These are phyloP conservation scores for Saprolegnia diclina DNA, from an alignment of 352 stramenopile species.

Conservation along the genomic window DNA sequence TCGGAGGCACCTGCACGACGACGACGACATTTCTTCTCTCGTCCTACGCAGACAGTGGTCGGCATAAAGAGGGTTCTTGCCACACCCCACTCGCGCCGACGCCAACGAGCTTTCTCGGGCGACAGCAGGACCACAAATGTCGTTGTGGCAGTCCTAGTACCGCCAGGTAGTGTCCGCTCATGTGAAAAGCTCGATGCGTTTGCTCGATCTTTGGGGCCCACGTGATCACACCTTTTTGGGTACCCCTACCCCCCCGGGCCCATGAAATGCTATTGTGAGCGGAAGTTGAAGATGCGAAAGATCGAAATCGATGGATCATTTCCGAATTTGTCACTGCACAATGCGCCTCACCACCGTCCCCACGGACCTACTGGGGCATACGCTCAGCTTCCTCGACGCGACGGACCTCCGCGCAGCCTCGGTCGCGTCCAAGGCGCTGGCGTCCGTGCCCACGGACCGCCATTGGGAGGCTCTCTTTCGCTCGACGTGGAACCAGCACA, in stretches of 20 bases:
- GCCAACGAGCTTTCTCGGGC: too few species aligned
- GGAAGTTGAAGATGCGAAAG: neutral
- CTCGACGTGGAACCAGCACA: slow-evolving; percentile 2
- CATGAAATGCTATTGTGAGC: too few species aligned
- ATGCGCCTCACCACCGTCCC: neutral
- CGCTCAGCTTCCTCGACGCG: slow-evolving; percentile 9
- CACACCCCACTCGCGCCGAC: too few species aligned
- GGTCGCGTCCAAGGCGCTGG: slow-evolving; percentile 3
- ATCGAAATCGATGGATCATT: neutral
- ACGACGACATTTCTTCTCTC: neutral
- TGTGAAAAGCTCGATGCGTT: too few species aligned
- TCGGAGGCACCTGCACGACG: neutral
- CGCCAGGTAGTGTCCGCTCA: too few species aligned
- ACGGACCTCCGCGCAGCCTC: slow-evolving; percentile 20
- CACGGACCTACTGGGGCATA: neutral
- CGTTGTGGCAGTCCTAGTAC: too few species aligned
- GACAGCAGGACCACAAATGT: too few species aligned
- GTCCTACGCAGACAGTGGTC: too few species aligned
- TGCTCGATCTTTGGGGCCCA: too few species aligned
- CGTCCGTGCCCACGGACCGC: neutral
- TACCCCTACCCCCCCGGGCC: too few species aligned
- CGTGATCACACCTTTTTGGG: too few species aligned
- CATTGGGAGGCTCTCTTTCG: slow-evolving; percentile 24
- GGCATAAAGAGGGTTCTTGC: too few species aligned
- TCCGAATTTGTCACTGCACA: neutral